Evolutionary conservation across 805 yeast species (phyloP).

Genomic region (Ascoidea rubescens): DNA sequence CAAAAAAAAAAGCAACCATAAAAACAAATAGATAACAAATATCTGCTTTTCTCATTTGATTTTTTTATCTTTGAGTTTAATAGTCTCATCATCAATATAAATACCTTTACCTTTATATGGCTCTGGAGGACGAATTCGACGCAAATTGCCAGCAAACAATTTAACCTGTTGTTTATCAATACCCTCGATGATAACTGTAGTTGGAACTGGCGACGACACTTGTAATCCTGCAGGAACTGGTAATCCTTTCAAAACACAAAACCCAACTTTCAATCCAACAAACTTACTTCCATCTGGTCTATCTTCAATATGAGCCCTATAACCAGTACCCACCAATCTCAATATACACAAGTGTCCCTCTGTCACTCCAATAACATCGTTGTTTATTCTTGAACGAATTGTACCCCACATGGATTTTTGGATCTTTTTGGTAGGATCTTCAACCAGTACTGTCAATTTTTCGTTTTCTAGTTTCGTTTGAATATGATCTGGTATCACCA

Average conservation of each 20-base stretch:
- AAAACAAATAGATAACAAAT: too few relatives aligned
- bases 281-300: slow-evolving; percentile 27
- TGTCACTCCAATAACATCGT: slow-evolving; percentile 74
- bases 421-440: slow-evolving; percentile 37
- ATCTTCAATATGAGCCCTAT: slow-evolving; percentile 70
- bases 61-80: slow-evolving; percentile 82
- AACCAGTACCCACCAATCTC: slow-evolving; percentile 93
- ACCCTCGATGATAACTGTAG: slow-evolving; percentile 78
- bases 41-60: slow-evolving; percentile 42
- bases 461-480: slow-evolving; percentile 24
- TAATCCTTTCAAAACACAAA: slow-evolving; percentile 65
- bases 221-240: slow-evolving; percentile 64
- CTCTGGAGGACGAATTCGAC: slow-evolving; percentile 89
- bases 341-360: slow-evolving; percentile 87
- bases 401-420: slow-evolving; percentile 97
- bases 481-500: slow-evolving; percentile 66
- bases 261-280: slow-evolving; percentile 77
- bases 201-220: slow-evolving; percentile 72
- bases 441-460: slow-evolving; percentile 40
- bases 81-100: slow-evolving; percentile 81
- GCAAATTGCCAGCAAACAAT: slow-evolving; percentile 75
- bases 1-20: too few relatives aligned
- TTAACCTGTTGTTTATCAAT: slow-evolving; percentile 76
- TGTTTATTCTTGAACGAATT: slow-evolving; percentile 60
- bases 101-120: slow-evolving; percentile 98